Conservation (phyloP, 371 early-diverging fungal genomes). For the Gilbertella persicaria region DNA sequence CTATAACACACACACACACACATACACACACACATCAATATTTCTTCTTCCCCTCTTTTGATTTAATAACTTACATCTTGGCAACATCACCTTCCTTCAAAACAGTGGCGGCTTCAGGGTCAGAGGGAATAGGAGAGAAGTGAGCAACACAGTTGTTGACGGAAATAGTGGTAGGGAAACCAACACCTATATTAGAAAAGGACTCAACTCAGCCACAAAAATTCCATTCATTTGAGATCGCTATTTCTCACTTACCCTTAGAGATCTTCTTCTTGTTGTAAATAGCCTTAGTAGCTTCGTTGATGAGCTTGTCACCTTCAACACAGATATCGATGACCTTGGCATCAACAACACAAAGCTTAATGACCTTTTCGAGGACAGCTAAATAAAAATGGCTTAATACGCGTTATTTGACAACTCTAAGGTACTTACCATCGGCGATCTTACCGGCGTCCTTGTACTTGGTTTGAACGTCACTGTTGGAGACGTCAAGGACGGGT, state of each 20-base stretch:
- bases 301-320: conserved; percentile 80
- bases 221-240: neutral
- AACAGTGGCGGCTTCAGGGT: conserved; percentile 55
- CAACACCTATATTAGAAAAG: conserved; percentile 64
- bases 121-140: conserved; percentile 76
- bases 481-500: conserved; percentile 37
- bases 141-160: conserved; percentile 88
- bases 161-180: conserved; percentile 86
- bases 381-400: conserved; percentile 33
- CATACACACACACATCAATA: neutral
- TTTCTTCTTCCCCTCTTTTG: neutral
- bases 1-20: conserved; percentile 22
- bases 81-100: conserved; percentile 87
- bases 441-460: conserved; percentile 89
- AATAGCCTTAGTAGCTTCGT: conserved; percentile 55
- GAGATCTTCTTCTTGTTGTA: conserved; percentile 57
- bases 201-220: conserved; percentile 17
- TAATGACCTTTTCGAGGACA: conserved; percentile 71
- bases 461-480: conserved; percentile 78
- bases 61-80: conserved; percentile 68
- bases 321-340: conserved; percentile 80
- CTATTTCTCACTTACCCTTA: conserved; percentile 56
- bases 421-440: conserved; percentile 66
- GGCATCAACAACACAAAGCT: conserved; percentile 71
- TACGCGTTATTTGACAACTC: conserved; percentile 6